Base-by-base conservation (phyloP, 78 protist species). In the Monocercomonoides exilis region DNA sequence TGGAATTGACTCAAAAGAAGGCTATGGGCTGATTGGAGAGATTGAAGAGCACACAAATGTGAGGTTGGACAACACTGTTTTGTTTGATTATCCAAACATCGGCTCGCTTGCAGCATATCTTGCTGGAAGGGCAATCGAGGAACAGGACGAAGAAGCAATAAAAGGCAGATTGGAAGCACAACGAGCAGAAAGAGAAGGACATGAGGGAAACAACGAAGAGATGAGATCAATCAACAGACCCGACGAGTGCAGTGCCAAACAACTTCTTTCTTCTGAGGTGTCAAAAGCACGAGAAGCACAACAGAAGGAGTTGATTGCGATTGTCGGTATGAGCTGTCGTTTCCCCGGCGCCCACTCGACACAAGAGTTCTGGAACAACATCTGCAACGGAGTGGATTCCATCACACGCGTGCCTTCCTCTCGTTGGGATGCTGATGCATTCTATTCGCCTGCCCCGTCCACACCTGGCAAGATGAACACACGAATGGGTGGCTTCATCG, bases 271-370 rank as follows among this genome's bases (percentile, higher is more conserved):
- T n/a, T n/a, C n/a, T n/a, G n/a, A n/a, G n/a, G n/a, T n/a, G n/a
- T n/a, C n/a, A n/a, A n/a, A n/a, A n/a, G n/a, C n/a, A n/a, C n/a
- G n/a, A n/a, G n/a, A n/a, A n/a, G 70, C 70, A 29, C 70, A 54
- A 54, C 43, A 79, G 5, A 4, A 33, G 45, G 82, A 79, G 11
- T 32, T 41, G 45, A 81, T 89, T 46, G 91, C 91, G 46, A 2
- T 89, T 29, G 77, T 89, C 42, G 91, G 91, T 32, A 41, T 45
- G 46, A 44, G 82, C 36, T 81, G 89, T 44, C 2, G 82, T 44
- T 85, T 82, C 81, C 91, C 91, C 1, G 87, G 89, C 4, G 88
- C 89, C 41, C 34, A 0, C 6, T 34, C 33, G 87, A 3, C 5
- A 43, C 81, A 41, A 36, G 64, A 0, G 32, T 85, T 38, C 88